Percentiles rank a stretch among this genome's conserved stretches.
Conservation (phyloP, 441 rosid genomes). For the Daphne laureola region DNA sequence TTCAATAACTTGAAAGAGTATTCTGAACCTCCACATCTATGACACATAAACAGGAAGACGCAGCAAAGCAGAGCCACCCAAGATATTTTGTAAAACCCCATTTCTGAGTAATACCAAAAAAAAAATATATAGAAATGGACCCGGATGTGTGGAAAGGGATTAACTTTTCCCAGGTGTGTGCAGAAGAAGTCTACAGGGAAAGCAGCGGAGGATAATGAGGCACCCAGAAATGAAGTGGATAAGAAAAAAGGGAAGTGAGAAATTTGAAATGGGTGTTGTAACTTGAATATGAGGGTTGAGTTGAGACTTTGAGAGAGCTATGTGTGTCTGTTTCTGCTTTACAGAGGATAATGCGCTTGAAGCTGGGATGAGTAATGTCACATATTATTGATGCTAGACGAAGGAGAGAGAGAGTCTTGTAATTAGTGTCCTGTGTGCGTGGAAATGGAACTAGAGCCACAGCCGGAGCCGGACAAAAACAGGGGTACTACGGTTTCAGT, state of each 20-base stretch:
- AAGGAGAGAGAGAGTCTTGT: slow-evolving; percentile 22
- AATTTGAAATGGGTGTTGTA: slow-evolving; percentile 12
- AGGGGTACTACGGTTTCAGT: slow-evolving; percentile 2
- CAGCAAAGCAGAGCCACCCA: slow-evolving; percentile 35
- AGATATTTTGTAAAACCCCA: slow-evolving; percentile 37
- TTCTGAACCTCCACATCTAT: slow-evolving; percentile 36
- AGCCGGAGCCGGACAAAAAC: not conserved
- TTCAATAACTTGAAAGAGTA: slow-evolving; percentile 57
- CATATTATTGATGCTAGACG: slow-evolving; percentile 12
- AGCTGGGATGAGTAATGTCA: slow-evolving; percentile 25
- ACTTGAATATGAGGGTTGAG: slow-evolving; percentile 18
- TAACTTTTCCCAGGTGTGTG: slow-evolving; percentile 14
- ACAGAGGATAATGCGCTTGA: slow-evolving; percentile 31
- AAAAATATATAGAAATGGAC: not conserved
- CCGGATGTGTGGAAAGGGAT: slow-evolving; percentile 10
- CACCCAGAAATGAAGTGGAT: slow-evolving; percentile 7
- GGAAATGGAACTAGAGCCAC: not conserved
- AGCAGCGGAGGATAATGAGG: slow-evolving; percentile 10
- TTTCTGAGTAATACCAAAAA: slow-evolving; percentile 19
- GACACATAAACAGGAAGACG: slow-evolving; percentile 26
- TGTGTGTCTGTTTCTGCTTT: not conserved
- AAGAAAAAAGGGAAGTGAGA: slow-evolving; percentile 10
- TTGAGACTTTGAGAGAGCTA: not conserved
- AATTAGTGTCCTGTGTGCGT: too few relatives aligned
- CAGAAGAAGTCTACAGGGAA: not conserved